Percentiles rank a stretch among this genome's conserved stretches.
Conservation (phyloP, 1,284 basidiomycete genomes). For the Cutaneotrichosporon mucoides region DNA sequence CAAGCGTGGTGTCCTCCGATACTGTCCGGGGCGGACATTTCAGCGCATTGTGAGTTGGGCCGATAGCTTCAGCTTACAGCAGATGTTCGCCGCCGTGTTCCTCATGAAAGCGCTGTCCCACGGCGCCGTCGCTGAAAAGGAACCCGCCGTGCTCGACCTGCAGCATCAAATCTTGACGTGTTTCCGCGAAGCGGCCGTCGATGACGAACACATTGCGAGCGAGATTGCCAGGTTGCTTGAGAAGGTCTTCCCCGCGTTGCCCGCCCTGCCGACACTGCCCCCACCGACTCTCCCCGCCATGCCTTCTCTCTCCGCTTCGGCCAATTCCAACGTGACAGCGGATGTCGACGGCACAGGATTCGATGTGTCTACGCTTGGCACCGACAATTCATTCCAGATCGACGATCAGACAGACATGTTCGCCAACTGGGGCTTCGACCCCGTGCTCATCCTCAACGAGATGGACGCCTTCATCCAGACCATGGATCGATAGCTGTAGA, state of each 20-base stretch:
- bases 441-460: slow-evolving; percentile 6
- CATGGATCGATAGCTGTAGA: background rate
- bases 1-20: background rate
- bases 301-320: background rate
- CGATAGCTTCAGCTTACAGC: background rate
- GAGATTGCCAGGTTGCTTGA: slow-evolving; percentile 7
- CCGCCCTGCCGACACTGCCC: background rate
- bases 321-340: background rate
- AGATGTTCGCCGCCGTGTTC: slow-evolving; percentile 13
- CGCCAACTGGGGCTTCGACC: slow-evolving; percentile 13
- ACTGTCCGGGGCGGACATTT: slow-evolving; percentile 10
- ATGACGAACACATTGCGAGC: slow-evolving; percentile 4
- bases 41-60: slow-evolving; percentile 3
- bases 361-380: no score
- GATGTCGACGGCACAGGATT: no score
- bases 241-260: background rate
- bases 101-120: slow-evolving; percentile 7
- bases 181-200: slow-evolving; percentile 9
- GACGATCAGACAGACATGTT: slow-evolving; percentile 6
- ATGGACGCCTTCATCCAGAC: slow-evolving; percentile 7
- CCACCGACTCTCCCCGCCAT: background rate
- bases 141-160: slow-evolving; percentile 1
- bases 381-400: background rate
- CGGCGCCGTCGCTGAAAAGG: slow-evolving; percentile 3
- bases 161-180: background rate